phyloP scores from a whole-genome alignment of 2,329 filamentous ascomycete genomes.

The Colletotrichum nymphaeae region DNA sequence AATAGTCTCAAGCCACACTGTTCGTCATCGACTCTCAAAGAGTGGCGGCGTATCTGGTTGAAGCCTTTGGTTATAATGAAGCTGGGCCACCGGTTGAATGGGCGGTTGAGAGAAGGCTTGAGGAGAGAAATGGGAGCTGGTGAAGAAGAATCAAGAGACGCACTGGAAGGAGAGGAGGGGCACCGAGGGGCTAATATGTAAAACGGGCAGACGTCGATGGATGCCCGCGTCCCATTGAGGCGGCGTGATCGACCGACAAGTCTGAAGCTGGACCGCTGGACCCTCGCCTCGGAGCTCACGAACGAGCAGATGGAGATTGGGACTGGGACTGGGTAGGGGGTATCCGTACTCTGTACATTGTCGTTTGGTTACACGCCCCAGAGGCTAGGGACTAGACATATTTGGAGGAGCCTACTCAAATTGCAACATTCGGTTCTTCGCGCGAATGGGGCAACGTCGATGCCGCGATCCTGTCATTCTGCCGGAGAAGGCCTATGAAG shows the following conservation, averaged over 20 bases:
- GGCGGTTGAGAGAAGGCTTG: background rate
- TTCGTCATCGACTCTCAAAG: conserved; percentile 30
- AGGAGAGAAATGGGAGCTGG: conserved; percentile 4
- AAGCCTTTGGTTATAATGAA: background rate
- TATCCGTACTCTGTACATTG: conserved; percentile 20
- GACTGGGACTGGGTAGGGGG: background rate
- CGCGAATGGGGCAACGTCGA: conserved; percentile 30
- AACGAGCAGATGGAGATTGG: conserved; percentile 19
- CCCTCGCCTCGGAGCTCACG: conserved; percentile 28
- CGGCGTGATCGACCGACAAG: conserved; percentile 26
- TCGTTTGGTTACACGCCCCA: conserved; percentile 11
- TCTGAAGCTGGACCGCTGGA: conserved; percentile 11
- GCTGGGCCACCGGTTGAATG: conserved; percentile 4
- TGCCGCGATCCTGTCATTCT: conserved; percentile 30
- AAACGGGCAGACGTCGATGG: conserved; percentile 22
- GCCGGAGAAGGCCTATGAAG: conserved; percentile 12
- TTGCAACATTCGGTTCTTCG: conserved; percentile 35
- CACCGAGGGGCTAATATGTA: conserved; percentile 33
- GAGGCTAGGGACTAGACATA: conserved; percentile 4
- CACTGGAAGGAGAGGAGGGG: conserved; percentile 18
- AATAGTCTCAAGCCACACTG: conserved; percentile 29
- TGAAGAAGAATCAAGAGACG: conserved; percentile 17
- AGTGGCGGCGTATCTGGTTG: conserved; percentile 20
- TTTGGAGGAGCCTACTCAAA: conserved; percentile 30
- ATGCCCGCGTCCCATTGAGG: conserved; percentile 1